phyloP scores from a whole-genome alignment of 306 rosid species.

The Arachis hypogaea region DNA sequence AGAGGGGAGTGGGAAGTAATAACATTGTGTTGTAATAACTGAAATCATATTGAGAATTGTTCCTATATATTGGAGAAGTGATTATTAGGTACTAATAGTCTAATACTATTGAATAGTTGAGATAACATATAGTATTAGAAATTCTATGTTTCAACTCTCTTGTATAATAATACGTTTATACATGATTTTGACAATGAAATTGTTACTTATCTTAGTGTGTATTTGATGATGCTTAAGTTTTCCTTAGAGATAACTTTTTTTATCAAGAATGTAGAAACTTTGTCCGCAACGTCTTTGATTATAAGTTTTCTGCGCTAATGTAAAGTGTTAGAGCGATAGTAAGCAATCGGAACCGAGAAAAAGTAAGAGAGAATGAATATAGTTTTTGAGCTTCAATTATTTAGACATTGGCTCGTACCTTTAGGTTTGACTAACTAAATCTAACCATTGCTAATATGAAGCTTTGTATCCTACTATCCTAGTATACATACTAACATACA shows the following conservation, averaged over 20 bases:
- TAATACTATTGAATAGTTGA: neutral
- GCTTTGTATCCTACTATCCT: no score
- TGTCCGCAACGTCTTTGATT: neutral
- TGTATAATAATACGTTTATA: neutral
- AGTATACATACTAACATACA: no score
- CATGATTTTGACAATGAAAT: constrained; percentile 6
- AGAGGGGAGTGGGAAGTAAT: no score
- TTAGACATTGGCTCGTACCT: neutral
- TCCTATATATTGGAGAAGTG: neutral
- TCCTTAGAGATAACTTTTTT: neutral
- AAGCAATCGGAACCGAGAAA: neutral
- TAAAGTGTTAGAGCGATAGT: neutral
- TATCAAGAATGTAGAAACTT: no score
- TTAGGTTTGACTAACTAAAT: neutral
- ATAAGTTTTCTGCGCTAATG: no score
- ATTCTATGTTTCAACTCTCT: constrained; percentile 20
- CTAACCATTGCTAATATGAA: neutral
- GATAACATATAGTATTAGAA: constrained; percentile 14
- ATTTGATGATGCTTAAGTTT: neutral
- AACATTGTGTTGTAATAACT: no score
- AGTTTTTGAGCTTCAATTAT: neutral
- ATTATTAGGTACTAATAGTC: neutral
- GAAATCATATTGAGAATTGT: no score
- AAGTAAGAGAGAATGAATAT: neutral
- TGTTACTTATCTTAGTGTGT: neutral